Evolutionary conservation across 2,329 filamentous ascomycete species (phyloP).

Genomic region (Colletotrichum lentis): DNA sequence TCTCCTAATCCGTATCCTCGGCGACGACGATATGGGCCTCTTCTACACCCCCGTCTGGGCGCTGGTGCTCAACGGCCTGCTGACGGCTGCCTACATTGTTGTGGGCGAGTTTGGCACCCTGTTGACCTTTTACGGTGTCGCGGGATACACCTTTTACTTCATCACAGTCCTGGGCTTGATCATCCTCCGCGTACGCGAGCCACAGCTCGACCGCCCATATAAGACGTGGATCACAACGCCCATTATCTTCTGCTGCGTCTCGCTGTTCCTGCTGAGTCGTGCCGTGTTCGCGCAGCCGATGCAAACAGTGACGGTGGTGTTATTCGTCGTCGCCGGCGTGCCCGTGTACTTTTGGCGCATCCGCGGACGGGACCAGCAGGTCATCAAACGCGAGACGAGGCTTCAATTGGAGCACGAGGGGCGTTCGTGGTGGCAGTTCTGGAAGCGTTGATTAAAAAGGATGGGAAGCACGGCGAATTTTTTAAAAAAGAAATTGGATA

Average conservation of each 20-base stretch:
- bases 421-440: constrained; percentile 67
- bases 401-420: constrained; percentile 39
- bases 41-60: constrained; percentile 96
- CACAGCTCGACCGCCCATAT: constrained; percentile 87
- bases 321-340: constrained; percentile 83
- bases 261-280: constrained; percentile 86
- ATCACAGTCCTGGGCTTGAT: constrained; percentile 93
- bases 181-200: constrained; percentile 85
- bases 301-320: constrained; percentile 87
- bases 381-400: constrained; percentile 53
- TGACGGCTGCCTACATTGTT: constrained; percentile 80
- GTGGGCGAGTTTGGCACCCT: constrained; percentile 92
- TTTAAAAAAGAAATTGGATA: constrained; percentile 2
- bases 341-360: constrained; percentile 92
- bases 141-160: constrained; percentile 97
- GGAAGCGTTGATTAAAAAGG: constrained; percentile 56
- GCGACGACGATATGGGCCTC: constrained; percentile 79
- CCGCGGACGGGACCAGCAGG: constrained; percentile 65
- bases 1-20: constrained; percentile 68
- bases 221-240: constrained; percentile 96
- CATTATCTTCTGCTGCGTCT: constrained; percentile 98
- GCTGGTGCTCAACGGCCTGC: constrained; percentile 77
- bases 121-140: constrained; percentile 96
- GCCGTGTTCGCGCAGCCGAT: constrained; percentile 90
- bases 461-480: neutral